Base-by-base conservation (phyloP, 768 basidiomycete species). In the Mycena filopes region DNA sequence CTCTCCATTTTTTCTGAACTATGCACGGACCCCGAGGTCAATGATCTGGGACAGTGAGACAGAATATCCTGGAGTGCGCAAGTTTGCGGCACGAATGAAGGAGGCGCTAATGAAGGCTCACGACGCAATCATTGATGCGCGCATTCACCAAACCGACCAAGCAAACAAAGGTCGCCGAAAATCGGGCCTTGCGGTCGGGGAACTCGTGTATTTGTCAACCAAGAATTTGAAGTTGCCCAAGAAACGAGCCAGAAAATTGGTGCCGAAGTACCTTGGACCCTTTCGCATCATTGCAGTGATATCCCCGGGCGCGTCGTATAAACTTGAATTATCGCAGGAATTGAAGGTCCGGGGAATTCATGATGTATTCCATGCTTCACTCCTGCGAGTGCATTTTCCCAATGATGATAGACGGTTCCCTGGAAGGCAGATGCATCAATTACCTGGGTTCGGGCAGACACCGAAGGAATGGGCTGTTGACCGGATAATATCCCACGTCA, bases 391-490 rank as follows among this genome's bases (percentile, higher is more conserved):
- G 6, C 72, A 68, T 42, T 5, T 60, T 12, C 46, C 75, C 0
- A 79, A 76, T 42, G 72, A 81, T 45, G 25, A 62, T 16, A 0
- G 16, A 0, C 41, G 64, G 0, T 81, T 80, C 55, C 79, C 80
- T 0, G 67, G 62, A 1, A 45, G 72, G 16, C 59, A 71, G n/a
- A 31, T 49, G 25, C 54, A 60, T 15, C 56, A 58, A 21, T 20
- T 63, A 7, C 71, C 71, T 36, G 72, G 73, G 8, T 73, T 72
- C 21, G 72, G 72, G n/a, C 8, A 4, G 16, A 45, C 7, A 15
- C 51, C 59, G n/a, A 60, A 51, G 8, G 59, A 60, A 43, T 60
- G 59, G 59, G 47, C 59, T 6, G 48, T 60, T 28, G 59, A 51
- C 18, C 38, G 31, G 21, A 60, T 60, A 6, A 4, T 60, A 5